A percentile compares a stretch with the other conserved stretches of the same genome.
These are phyloP conservation scores for Eurotiales sp. DNA, from an alignment of 2,329 filamentous ascomycete species.

Conservation along the genomic window DNA sequence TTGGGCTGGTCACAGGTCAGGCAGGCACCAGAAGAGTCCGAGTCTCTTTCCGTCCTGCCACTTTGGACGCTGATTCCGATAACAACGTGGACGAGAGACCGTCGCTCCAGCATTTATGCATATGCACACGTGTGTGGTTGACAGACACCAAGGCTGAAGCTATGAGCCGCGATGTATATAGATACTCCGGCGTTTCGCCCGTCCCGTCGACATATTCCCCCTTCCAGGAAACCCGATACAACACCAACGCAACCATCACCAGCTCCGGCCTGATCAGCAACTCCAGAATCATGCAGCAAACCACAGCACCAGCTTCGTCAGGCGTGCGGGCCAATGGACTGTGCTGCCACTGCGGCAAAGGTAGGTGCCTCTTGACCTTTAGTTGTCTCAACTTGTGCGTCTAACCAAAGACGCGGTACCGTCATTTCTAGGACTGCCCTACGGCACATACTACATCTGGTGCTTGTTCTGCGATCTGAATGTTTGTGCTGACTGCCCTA, in stretches of 20 bases:
- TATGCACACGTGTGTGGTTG: too few relatives aligned
- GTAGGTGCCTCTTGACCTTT: not conserved
- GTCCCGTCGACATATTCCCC: constrained; percentile 3
- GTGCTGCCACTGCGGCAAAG: constrained; percentile 14
- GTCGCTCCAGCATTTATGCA: too few relatives aligned
- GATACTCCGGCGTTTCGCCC: not conserved
- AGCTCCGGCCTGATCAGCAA: not conserved
- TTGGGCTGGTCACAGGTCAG: not conserved
- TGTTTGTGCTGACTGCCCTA: constrained; percentile 10
- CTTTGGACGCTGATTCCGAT: too few relatives aligned
- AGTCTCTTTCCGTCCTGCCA: too few relatives aligned
- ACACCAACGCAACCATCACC: not conserved
- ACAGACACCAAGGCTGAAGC: constrained; percentile 4
- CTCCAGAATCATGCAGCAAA: constrained; percentile 1
- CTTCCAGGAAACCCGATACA: not conserved
- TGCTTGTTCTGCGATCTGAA: constrained; percentile 14
- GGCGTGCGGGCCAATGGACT: constrained; percentile 2
- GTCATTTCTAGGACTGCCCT: constrained; percentile 12
- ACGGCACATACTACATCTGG: constrained; percentile 12
- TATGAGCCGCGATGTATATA: constrained; percentile 7
- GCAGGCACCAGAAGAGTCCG: not conserved
- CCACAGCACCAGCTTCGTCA: not conserved
- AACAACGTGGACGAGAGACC: too few relatives aligned
- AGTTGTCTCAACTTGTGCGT: too few relatives aligned
- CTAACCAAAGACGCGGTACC: too few relatives aligned